phyloP scores from a whole-genome alignment of 352 stramenopile genomes.

The Globisporangium acanthophoron region DNA sequence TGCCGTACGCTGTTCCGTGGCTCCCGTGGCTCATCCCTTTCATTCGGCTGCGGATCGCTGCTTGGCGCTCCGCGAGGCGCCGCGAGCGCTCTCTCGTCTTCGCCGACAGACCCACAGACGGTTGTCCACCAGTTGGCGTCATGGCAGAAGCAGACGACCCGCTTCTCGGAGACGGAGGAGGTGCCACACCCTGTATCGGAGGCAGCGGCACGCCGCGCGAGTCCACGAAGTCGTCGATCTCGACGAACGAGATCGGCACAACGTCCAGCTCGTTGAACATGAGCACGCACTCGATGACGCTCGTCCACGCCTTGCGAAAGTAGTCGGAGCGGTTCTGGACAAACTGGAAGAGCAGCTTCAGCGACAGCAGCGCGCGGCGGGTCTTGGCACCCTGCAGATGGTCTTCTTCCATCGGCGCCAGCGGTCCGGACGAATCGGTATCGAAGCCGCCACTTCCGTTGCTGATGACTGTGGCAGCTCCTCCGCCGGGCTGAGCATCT shows the following conservation, averaged over 20 bases:
- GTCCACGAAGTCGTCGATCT: conserved; percentile 88
- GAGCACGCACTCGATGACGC: conserved; percentile 78
- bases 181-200: conserved; percentile 46
- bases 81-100: conserved; percentile 77
- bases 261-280: conserved; percentile 88
- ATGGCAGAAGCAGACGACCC: conserved; percentile 12
- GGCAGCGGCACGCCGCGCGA: conserved; percentile 73
- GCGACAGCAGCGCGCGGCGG: conserved; percentile 60
- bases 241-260: conserved; percentile 76
- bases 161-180: conserved; percentile 12
- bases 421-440: not conserved
- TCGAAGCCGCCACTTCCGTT: not conserved
- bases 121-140: conserved; percentile 1
- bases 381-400: conserved; percentile 65
- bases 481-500: not conserved
- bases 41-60: conserved; percentile 75
- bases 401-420: conserved; percentile 47
- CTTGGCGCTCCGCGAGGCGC: conserved; percentile 73
- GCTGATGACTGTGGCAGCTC: not conserved
- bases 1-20: conserved; percentile 40
- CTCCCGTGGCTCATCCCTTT: conserved; percentile 66
- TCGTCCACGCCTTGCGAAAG: conserved; percentile 77
- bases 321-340: conserved; percentile 74
- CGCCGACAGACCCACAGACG: conserved; percentile 49
- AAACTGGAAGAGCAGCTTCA: conserved; percentile 84